Evolutionary conservation across 805 yeast species (phyloP), one percentile per base, ranked within the genome.

Genomic region (Vanderwaltozyma tropicalis): DNA sequence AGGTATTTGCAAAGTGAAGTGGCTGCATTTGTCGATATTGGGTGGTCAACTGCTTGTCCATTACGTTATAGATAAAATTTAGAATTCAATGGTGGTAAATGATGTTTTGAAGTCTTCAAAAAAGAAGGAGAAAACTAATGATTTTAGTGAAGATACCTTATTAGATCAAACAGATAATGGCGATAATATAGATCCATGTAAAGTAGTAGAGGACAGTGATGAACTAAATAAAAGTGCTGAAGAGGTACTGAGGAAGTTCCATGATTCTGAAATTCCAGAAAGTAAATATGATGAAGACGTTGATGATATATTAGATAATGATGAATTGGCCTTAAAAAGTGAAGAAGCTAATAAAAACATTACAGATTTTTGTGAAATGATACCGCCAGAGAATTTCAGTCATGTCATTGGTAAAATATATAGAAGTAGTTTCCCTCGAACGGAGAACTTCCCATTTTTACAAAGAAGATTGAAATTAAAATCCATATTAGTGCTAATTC

Each of bases 341-440:
- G 27, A 37, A 37, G 28, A 21, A 7, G 16, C 31, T 3, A 8
- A 13, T 6, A 22, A 26, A 16, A 15, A 20, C 4, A 28, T 28
- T 14, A 16, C 11, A 20, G 33, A 24, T 20, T 14, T n/a, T 4
- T 15, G 22, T 24, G 58, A 55, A 26, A 53, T 57, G 16, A 44
- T 57, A 14, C 73, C 94, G 12, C 98, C 98, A 2, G 96, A 92
- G 55, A 92, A 92, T 63, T 92, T 92, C 60, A 74, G 94, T 6
- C 76, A 81, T 34, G 95, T 92, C 2, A 76, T 80, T 38, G 76
- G 78, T 3, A 68, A 72, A 33, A 81, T 92, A 4, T 92, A 86
- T 59, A 68, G 98, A 39, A 77, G 89, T 29, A 82, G 95, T 32
- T 89, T 89, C 59, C 98, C 98, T 2, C 72, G 89, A 35, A 70